Evolutionary conservation across 257 asterid genomes (phyloP).

Genomic region (Mentha longifolia): DNA sequence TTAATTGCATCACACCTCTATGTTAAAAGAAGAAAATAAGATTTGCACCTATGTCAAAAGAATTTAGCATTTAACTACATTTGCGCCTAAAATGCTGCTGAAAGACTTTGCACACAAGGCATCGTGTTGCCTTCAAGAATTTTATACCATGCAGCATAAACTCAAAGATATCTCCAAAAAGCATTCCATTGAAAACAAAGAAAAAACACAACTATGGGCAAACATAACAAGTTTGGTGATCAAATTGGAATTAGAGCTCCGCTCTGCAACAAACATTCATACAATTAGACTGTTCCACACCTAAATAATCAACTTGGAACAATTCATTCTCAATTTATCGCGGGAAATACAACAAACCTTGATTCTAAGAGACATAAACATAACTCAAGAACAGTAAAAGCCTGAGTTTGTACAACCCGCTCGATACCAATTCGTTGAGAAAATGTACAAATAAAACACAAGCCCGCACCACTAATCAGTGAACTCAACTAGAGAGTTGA

Average conservation of each 20-base stretch:
- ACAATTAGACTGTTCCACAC: background rate
- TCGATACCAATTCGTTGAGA: background rate
- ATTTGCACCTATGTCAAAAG: background rate
- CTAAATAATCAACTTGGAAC: background rate
- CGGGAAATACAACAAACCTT: too few relatives aligned
- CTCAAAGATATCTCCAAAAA: conserved; percentile 10
- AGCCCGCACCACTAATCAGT: conserved; percentile 1
- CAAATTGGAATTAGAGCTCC: background rate
- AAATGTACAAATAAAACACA: background rate
- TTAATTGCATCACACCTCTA: background rate
- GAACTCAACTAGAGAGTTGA: background rate
- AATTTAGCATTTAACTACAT: background rate
- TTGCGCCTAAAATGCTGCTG: background rate
- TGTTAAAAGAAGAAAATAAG: background rate
- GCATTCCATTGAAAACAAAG: background rate
- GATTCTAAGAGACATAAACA: background rate
- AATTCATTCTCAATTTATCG: too few relatives aligned
- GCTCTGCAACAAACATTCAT: background rate
- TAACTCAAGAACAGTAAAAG: background rate
- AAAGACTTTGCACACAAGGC: background rate
- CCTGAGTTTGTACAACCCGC: background rate
- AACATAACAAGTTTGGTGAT: background rate
- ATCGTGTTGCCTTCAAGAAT: background rate
- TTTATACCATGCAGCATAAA: background rate
- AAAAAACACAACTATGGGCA: background rate